These are phyloP conservation scores for Ceratobasidium sp. DNA, from an alignment of 1,284 basidiomycete species.

Conservation along the genomic window DNA sequence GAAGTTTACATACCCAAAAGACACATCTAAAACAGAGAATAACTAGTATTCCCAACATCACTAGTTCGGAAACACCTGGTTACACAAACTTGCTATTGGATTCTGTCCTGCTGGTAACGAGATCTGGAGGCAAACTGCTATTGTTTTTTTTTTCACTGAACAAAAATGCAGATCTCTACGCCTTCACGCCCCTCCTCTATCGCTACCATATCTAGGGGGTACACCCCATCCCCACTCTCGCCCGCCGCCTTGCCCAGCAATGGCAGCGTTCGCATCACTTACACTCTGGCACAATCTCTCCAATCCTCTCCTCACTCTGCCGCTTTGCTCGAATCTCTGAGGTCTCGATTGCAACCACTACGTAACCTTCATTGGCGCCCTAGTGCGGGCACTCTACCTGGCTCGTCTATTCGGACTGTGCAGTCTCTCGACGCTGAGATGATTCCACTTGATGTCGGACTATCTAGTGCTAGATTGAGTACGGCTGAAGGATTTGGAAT, in stretches of 20 bases:
- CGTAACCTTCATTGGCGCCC: conserved; percentile 93
- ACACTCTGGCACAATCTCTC: conserved; percentile 33
- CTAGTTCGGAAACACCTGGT: too few relatives aligned
- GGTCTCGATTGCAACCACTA: conserved; percentile 62
- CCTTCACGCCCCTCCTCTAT: conserved; percentile 27
- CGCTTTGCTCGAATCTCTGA: conserved; percentile 20
- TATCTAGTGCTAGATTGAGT: conserved; percentile 19
- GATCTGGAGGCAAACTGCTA: too few relatives aligned
- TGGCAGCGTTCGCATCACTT: conserved; percentile 29
- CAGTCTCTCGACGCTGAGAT: conserved; percentile 85
- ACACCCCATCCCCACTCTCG: conserved; percentile 24
- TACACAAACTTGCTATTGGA: too few relatives aligned
- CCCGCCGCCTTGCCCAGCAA: conserved; percentile 18
- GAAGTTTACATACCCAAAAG: too few relatives aligned
- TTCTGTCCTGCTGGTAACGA: too few relatives aligned
- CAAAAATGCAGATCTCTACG: conserved; percentile 11
- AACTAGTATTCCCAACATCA: too few relatives aligned
- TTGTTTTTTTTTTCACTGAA: background rate
- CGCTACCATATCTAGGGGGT: background rate
- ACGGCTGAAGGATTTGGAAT: conserved; percentile 21
- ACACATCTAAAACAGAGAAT: too few relatives aligned
- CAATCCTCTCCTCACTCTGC: conserved; percentile 34
- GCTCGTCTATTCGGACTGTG: conserved; percentile 78
- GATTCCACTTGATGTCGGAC: conserved; percentile 66
- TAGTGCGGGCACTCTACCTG: conserved; percentile 58